Evolutionary conservation across 1,284 basidiomycete genomes (phyloP).

Genomic region (Limonomyces culmigenus): DNA sequence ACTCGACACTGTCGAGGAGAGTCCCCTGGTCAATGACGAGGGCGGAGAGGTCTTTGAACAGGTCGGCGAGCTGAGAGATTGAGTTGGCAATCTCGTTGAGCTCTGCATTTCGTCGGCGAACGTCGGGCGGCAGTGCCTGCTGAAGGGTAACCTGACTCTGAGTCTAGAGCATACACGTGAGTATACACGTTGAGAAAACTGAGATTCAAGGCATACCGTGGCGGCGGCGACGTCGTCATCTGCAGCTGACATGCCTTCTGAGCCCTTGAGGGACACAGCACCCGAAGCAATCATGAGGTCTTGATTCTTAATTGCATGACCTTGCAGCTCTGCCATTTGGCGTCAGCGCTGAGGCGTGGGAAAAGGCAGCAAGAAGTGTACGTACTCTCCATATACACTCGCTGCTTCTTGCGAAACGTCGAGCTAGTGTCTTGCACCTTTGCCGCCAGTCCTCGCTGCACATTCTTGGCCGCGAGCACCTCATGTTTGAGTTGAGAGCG

Average conservation of each 20-base stretch:
- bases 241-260: conserved; percentile 64
- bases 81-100: conserved; percentile 85
- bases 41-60: conserved; percentile 88
- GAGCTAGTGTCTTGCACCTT: conserved; percentile 88
- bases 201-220: conserved; percentile 32
- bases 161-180: conserved; percentile 10
- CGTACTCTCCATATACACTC: conserved; percentile 94
- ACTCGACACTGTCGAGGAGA: conserved; percentile 90
- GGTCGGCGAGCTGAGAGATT: conserved; percentile 81
- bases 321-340: conserved; percentile 57
- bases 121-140: conserved; percentile 22
- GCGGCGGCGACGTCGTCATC: conserved; percentile 75
- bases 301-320: conserved; percentile 89
- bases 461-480: conserved; percentile 74
- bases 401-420: conserved; percentile 93
- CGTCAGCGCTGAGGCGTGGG: not conserved
- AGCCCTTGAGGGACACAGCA: conserved; percentile 63
- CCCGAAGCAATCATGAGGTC: conserved; percentile 79
- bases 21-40: conserved; percentile 98
- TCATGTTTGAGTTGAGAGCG: conserved; percentile 40
- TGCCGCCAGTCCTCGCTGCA: conserved; percentile 90
- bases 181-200: conserved; percentile 5
- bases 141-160: conserved; percentile 20
- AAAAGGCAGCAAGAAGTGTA: conserved; percentile 11
- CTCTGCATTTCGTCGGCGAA: conserved; percentile 59